A percentile compares a stretch with the other conserved stretches of the same genome.
Evolutionary conservation across 1,139 yeast genomes (phyloP).

Genomic region (Hyphopichia buzzinii): DNA sequence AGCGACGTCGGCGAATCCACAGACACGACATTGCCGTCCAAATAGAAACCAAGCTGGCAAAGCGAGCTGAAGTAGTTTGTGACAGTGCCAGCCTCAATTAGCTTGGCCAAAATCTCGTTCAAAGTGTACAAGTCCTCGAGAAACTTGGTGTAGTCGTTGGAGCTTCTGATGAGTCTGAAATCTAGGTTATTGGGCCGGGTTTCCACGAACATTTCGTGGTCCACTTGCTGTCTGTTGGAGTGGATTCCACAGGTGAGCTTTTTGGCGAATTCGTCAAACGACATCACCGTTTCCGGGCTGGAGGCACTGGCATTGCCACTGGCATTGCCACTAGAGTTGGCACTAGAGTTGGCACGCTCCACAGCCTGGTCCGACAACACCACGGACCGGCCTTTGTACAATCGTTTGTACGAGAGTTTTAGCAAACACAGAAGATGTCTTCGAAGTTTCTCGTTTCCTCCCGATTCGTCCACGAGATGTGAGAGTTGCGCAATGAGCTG

Average conservation of each 20-base stretch:
- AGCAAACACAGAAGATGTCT: constrained; percentile 1
- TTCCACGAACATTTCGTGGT: constrained; percentile 12
- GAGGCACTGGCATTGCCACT: background rate
- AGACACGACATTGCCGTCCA: constrained; percentile 27
- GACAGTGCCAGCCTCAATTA: constrained; percentile 6
- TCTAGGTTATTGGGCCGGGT: constrained; percentile 26
- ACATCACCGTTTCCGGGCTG: constrained; percentile 13
- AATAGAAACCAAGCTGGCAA: constrained; percentile 21
- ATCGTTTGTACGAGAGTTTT: constrained; percentile 16
- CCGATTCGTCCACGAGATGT: background rate
- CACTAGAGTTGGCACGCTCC: no score
- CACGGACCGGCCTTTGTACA: constrained; percentile 20
- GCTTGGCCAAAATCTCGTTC: constrained; percentile 18
- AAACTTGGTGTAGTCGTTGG: constrained; percentile 28
- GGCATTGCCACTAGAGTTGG: no score
- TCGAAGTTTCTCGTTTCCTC: background rate
- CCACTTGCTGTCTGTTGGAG: constrained; percentile 5
- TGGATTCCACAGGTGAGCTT: constrained; percentile 13
- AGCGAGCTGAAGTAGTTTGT: constrained; percentile 17
- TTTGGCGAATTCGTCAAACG: constrained; percentile 14
- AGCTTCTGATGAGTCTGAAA: constrained; percentile 26
- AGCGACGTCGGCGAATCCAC: constrained; percentile 29
- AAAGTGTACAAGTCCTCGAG: constrained; percentile 24
- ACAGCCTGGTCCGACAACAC: constrained; percentile 6
- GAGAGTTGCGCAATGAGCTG: constrained; percentile 2